These are phyloP conservation scores for Gymnopilus dilepis DNA, from an alignment of 768 basidiomycete genomes.

Conservation along the genomic window DNA sequence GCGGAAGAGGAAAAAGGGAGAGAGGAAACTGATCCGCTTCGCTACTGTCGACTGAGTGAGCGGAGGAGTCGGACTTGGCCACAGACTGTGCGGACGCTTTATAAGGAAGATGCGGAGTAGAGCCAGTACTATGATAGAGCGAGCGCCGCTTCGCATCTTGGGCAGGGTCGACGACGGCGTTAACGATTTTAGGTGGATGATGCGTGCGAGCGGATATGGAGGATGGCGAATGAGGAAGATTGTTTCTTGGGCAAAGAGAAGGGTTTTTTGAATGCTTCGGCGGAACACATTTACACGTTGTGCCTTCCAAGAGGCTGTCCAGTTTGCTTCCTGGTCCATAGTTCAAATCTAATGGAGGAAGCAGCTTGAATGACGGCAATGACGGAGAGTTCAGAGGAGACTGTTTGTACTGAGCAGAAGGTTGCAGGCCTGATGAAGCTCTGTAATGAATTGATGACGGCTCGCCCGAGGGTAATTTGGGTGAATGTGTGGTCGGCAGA, in stretches of 20 bases:
- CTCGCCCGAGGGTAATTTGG: background rate
- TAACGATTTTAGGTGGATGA: constrained; percentile 22
- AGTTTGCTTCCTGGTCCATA: constrained; percentile 20
- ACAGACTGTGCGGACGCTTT: constrained; percentile 13
- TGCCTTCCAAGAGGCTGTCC: constrained; percentile 14
- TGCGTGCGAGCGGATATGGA: constrained; percentile 7
- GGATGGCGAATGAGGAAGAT: constrained; percentile 8
- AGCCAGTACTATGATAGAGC: constrained; percentile 27
- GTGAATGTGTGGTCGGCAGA: constrained; percentile 1
- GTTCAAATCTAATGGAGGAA: constrained; percentile 27
- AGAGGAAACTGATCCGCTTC: constrained; percentile 26
- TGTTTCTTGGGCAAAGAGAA: constrained; percentile 24
- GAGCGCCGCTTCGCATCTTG: constrained; percentile 23
- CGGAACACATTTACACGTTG: constrained; percentile 17
- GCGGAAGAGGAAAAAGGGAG: constrained; percentile 44
- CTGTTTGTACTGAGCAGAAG: constrained; percentile 12
- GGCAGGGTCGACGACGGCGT: constrained; percentile 26
- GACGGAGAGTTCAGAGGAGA: constrained; percentile 16
- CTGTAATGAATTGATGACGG: constrained; percentile 6
- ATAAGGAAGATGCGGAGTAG: constrained; percentile 33
- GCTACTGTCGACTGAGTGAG: constrained; percentile 22
- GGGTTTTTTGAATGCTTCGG: constrained; percentile 14
- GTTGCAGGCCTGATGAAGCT: constrained; percentile 5
- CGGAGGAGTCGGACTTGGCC: constrained; percentile 21
- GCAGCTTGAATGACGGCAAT: constrained; percentile 23